Conservation (phyloP, 164 flowering plant species). For the Vitis rotundifolia region DNA sequence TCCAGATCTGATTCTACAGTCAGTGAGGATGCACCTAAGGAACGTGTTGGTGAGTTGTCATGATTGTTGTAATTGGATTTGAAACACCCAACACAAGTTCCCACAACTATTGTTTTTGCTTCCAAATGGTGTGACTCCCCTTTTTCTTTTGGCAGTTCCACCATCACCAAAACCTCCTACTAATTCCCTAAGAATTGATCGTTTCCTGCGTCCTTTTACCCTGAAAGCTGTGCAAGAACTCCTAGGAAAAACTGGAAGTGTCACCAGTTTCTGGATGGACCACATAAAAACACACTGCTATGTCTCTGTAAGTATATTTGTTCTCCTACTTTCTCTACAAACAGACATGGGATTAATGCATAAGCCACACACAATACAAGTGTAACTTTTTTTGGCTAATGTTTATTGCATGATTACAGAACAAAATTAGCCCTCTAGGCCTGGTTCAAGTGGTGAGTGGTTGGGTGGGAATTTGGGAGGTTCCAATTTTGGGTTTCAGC, state of each 20-base stretch:
- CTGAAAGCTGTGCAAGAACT: conserved; percentile 95
- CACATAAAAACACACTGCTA: conserved; percentile 98
- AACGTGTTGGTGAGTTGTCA: conserved; percentile 74
- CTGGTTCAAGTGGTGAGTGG: too few relatives aligned
- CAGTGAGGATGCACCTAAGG: conserved; percentile 63
- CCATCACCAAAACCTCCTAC: conserved; percentile 73
- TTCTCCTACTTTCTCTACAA: not conserved
- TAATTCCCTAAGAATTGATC: conserved; percentile 82
- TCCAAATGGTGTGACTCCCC: not conserved
- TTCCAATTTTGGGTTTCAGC: too few relatives aligned
- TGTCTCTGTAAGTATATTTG: conserved; percentile 59
- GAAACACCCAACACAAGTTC: not conserved
- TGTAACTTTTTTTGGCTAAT: too few relatives aligned
- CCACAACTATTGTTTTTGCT: not conserved
- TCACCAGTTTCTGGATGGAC: conserved; percentile 94
- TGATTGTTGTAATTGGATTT: not conserved
- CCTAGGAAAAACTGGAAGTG: conserved; percentile 79
- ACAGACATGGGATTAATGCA: too few relatives aligned
- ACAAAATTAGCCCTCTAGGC: too few relatives aligned
- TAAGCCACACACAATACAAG: not conserved
- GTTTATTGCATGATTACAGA: too few relatives aligned
- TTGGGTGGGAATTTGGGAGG: too few relatives aligned
- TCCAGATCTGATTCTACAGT: conserved; percentile 52
- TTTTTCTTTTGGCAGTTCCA: conserved; percentile 60
- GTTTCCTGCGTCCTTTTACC: conserved; percentile 91